Evolutionary conservation across 495 filamentous ascomycete genomes (phyloP), one percentile per base, ranked within the genome.

Genomic region (Bathelium albidoporum): DNA sequence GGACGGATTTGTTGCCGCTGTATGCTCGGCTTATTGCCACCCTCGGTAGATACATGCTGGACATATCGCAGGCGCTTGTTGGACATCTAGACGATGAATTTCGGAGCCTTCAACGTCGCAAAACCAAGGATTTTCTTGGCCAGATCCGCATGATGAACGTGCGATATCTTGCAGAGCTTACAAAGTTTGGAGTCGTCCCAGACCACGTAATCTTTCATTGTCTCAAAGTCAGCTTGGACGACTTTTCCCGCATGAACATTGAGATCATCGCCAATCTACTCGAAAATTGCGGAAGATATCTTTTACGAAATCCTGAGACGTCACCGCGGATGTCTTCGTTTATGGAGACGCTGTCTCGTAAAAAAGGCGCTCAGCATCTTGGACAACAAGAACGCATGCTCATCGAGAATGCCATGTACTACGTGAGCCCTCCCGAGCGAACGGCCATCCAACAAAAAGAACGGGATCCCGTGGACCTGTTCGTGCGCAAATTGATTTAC

Each of bases 121-220:
- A 99, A 73, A 89, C 93, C 44, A 99, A 99, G 75, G 94, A 99
- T 66, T 95, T 95, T 67, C 77, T 99, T 9, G 92, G 91, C 0
- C 93, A 96, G 74, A 91, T 97, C 53, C 87, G 94, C 55, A 89
- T 92, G 68, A 85, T 88, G 75, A 99, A 99, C 74, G 90, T 96
- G 59, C 90, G 94, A 7, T 99, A 99, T 70, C 84, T 99, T 60
- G 94, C 94, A 10, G 94, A 99, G 73, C 76, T 99, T 71, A 97
- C 94, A 59, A 99, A 99, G 69, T 99, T 97, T 71, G 93, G 94
- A 44, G 90, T 97, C 31, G 92, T 99, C 24, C 95, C 94, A 10
- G 93, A 99, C 74, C 94, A 99, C 73, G 92, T 97, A 67, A 94
- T 97, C 63, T 99, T 99, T 75, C 95, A 99, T 69, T 97, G 93